phyloP scores from a whole-genome alignment of 257 asterid species.

The Capsicum chinense region DNA sequence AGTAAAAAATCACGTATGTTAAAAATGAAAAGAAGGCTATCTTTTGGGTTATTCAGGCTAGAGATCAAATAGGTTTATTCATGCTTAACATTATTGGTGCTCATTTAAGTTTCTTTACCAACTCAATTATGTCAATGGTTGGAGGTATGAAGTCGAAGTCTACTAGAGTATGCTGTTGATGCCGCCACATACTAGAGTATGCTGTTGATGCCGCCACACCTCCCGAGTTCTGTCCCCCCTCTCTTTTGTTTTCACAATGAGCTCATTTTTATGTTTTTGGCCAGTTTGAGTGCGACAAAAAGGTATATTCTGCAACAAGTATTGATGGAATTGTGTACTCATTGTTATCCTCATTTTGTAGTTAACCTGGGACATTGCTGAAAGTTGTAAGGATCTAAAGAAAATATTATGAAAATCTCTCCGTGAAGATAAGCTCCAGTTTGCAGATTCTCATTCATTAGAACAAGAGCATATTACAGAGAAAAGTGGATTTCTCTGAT shows the following conservation, averaged over 20 bases:
- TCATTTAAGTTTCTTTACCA: conserved; percentile 61
- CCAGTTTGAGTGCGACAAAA: conserved; percentile 77
- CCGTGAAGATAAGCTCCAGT: conserved; percentile 76
- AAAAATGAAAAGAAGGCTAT: no score
- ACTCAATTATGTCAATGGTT: conserved; percentile 60
- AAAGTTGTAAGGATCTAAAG: conserved; percentile 66
- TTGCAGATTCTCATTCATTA: conserved; percentile 84
- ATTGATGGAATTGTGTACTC: conserved; percentile 75
- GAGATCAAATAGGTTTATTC: no score
- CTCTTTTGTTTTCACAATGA: no score
- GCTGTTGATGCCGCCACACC: not conserved
- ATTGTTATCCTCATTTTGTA: conserved; percentile 86
- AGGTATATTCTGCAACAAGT: conserved; percentile 59
- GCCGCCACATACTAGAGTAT: conserved; percentile 48
- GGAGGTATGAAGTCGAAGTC: conserved; percentile 66
- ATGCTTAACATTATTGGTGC: conserved; percentile 60
- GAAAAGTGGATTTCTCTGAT: conserved; percentile 43
- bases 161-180: conserved; percentile 49
- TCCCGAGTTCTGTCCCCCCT: not conserved
- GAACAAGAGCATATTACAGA: conserved; percentile 65
- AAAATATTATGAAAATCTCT: conserved; percentile 62
- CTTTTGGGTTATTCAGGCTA: no score
- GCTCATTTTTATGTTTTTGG: conserved; percentile 11
- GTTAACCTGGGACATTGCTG: conserved; percentile 83
- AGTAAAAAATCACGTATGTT: no score